phyloP scores from a whole-genome alignment of 2,329 filamentous ascomycete genomes.

The Xylariaceae sp. region DNA sequence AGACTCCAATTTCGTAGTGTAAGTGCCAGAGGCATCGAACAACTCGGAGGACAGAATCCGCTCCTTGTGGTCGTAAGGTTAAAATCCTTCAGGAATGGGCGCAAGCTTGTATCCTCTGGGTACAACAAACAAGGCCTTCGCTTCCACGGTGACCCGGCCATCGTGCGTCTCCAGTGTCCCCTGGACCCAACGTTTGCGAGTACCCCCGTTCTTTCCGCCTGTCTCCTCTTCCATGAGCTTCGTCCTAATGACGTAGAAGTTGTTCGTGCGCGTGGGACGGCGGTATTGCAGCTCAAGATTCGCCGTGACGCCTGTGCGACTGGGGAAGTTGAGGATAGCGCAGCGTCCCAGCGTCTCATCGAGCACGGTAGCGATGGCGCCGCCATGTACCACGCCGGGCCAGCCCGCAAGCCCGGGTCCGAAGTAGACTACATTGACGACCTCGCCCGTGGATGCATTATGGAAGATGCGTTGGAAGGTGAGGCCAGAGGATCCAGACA shows the following conservation, averaged over 20 bases:
- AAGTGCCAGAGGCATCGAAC: not conserved
- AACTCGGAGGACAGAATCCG: not conserved
- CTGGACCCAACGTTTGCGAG: constrained; percentile 50
- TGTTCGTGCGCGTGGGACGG: constrained; percentile 52
- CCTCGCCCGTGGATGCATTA: constrained; percentile 52
- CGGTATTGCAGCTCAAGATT: constrained; percentile 58
- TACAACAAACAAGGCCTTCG: constrained; percentile 54
- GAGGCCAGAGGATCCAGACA: constrained; percentile 40
- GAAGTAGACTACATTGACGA: constrained; percentile 61
- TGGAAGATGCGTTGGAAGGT: constrained; percentile 59
- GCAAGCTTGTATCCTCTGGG: constrained; percentile 43
- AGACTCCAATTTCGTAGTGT: not conserved
- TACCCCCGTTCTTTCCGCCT: constrained; percentile 29
- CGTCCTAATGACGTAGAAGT: constrained; percentile 59
- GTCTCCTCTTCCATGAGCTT: constrained; percentile 36
- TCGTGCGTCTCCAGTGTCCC: constrained; percentile 49
- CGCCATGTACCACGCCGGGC: constrained; percentile 68
- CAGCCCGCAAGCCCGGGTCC: constrained; percentile 62
- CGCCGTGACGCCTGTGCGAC: constrained; percentile 50
- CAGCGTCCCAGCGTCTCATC: constrained; percentile 65
- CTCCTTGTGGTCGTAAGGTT: constrained; percentile 11
- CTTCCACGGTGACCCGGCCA: constrained; percentile 55
- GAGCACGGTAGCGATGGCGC: constrained; percentile 61
- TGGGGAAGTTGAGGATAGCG: constrained; percentile 45
- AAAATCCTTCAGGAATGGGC: constrained; percentile 38